Conservation (phyloP, 2,329 filamentous ascomycete genomes). For the Verticillium tricorpus region DNA sequence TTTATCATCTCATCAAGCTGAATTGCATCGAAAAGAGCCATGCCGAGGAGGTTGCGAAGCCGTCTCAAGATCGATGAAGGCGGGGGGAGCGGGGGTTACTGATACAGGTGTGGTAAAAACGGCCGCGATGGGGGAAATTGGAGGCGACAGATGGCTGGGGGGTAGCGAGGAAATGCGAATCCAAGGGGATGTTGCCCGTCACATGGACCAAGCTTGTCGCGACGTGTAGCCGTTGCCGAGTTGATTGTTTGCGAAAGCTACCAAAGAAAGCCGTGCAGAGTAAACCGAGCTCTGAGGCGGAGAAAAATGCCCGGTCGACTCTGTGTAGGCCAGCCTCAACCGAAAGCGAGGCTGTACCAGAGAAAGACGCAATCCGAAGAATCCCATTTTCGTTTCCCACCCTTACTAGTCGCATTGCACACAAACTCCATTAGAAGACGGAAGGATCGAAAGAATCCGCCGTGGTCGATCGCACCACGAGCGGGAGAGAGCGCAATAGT, state of each 20-base stretch:
- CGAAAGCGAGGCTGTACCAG: neutral
- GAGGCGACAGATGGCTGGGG: conserved; percentile 7
- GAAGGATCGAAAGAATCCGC: conserved; percentile 13
- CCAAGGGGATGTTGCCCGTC: neutral
- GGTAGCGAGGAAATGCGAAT: conserved; percentile 9
- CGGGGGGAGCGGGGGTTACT: conserved; percentile 13
- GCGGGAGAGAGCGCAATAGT: conserved; percentile 2
- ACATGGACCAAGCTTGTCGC: conserved; percentile 12
- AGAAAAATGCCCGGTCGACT: neutral
- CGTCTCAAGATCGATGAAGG: conserved; percentile 12
- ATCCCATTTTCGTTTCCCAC: conserved; percentile 11
- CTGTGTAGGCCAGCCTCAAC: neutral
- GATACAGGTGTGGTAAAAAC: conserved; percentile 13
- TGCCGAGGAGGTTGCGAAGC: conserved; percentile 12
- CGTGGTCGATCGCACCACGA: conserved; percentile 11
- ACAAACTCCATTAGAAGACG: neutral
- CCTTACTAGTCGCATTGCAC: conserved; percentile 10
- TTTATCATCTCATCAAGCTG: conserved; percentile 16
- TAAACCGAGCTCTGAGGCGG: neutral
- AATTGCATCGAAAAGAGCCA: conserved; percentile 8
- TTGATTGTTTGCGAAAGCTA: conserved; percentile 17
- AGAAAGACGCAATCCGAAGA: conserved; percentile 10
- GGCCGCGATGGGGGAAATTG: conserved; percentile 10
- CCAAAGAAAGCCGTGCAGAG: conserved; percentile 10
- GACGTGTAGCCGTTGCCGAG: conserved; percentile 12